Base-by-base conservation (phyloP, 768 basidiomycete species). In the Pholiota microspora region DNA sequence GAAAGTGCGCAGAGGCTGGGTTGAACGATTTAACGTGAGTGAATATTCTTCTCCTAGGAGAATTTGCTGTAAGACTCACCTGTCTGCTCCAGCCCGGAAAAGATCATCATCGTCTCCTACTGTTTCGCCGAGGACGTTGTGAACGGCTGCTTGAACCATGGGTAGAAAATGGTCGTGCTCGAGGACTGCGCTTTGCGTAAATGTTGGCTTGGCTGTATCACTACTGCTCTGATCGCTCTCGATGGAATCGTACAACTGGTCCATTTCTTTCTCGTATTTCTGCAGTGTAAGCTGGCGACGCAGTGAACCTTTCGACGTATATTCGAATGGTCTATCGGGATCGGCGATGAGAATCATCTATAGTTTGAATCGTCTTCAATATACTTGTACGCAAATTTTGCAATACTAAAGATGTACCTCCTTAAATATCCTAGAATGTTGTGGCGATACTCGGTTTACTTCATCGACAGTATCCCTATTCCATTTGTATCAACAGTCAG, bases 351-450 rank as follows among this genome's bases (percentile, higher is more conserved):
- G 16, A 23, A 54, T 40, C 45, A 47, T 54, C 53, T 54, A 36
- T 8, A 6, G 35, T 9, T 44, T 4, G 9, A 13, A 18, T 27
- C n/a, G n/a, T n/a, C n/a, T n/a, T n/a, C n/a, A n/a, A n/a, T n/a
- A n/a, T n/a, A n/a, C n/a, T n/a, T n/a, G n/a, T n/a, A n/a, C n/a
- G n/a, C n/a, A n/a, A n/a, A n/a, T n/a, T n/a, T n/a, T n/a, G 32
- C 25, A 7, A 35, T 18, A 15, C 16, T 10, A 18, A 15, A 15
- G 13, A 15, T 12, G n/a, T 16, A 54, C 53, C 53, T 54, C 53
- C n/a, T 47, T 47, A 35, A 54, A 54, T 34, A 54, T 47, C 10
- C 53, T 24, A 2, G 53, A 54, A 21, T 54, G 53, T 25, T 54
- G 53, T 0, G 53, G 53, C 4, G 53, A 34, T 1, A 16, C 25